Evolutionary conservation across 2,329 filamentous ascomycete species (phyloP), one percentile per base, ranked within the genome.

Genomic region (Hortaea sp.): DNA sequence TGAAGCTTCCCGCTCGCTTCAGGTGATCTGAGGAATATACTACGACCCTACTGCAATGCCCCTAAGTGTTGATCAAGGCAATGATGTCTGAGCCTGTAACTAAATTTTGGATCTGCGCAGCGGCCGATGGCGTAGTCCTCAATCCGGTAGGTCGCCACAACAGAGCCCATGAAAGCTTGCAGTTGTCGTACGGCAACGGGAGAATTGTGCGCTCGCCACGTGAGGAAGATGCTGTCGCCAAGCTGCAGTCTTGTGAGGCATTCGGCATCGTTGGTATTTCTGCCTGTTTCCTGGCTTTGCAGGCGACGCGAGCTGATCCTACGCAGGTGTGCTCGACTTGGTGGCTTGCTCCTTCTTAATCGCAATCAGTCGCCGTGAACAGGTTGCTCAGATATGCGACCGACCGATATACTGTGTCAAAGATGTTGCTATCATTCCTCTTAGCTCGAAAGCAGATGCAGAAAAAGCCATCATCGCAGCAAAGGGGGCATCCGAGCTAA

Each of bases 351-450:
- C 81, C 53, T 97, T 90, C 66, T 77, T 98, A 5, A 78, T 98
- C 48, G 84, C 87, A 7, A 94, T 98, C 58, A 88, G 84, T 20
- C 79, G 81, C 48, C 85, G 90, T 41, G 79, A 94, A 59, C 86
- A 94, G 64, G 88, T 97, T 42, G 92, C 92, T 3, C 83, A 89
- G 53, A 81, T 97, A 42, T 81, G 82, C 53, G 88, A 87, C 5
- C 82, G 78, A 46, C 83, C 89, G 0, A 73, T 97, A 46, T 98
- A 94, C 65, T 82, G 88, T 35, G 79, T 95, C 49, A 92, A 85
- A 39, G 87, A 94, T 56, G 85, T 97, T 30, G 84, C 88, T 5
- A 71, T 97, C n/a, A 94, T 94, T 5, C 92, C 92, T 1, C 81
- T 92, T 44, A 78, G 82, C 2, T 90, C 85, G 5, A 82, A 83